Evolutionary conservation across 306 rosid species (phyloP).

Genomic region (Gastrolobium bilobum): DNA sequence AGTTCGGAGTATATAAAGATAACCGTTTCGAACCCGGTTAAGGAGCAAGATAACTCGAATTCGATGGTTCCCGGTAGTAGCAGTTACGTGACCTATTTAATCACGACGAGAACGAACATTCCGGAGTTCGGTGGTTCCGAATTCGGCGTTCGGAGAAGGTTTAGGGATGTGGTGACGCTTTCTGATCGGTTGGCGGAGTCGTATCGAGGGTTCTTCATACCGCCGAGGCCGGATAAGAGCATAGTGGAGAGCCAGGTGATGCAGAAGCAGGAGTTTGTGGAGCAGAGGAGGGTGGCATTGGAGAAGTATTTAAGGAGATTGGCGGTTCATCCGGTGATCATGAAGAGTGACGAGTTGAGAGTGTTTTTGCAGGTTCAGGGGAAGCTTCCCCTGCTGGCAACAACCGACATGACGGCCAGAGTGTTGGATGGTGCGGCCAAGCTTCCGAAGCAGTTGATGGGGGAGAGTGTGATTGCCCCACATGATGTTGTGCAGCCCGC

Average conservation of each 20-base stretch:
- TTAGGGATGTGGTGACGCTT: constrained; percentile 83
- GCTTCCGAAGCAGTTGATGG: constrained; percentile 84
- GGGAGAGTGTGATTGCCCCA: constrained; percentile 63
- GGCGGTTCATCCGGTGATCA: constrained; percentile 82
- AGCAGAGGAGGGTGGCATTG: constrained; percentile 92
- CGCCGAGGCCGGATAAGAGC: constrained; percentile 95
- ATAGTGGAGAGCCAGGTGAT: constrained; percentile 98
- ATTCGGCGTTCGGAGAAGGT: constrained; percentile 82
- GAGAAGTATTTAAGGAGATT: constrained; percentile 85
- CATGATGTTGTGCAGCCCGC: constrained; percentile 92
- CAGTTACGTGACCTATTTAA: constrained; percentile 77
- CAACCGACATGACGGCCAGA: constrained; percentile 80
- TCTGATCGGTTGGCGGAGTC: constrained; percentile 90
- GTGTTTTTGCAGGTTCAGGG: constrained; percentile 90
- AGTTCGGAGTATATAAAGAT: constrained; percentile 72
- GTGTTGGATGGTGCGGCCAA: constrained; percentile 88
- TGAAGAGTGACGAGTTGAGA: constrained; percentile 84
- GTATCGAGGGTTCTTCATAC: constrained; percentile 88
- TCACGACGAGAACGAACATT: constrained; percentile 82
- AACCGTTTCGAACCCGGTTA: constrained; percentile 87
- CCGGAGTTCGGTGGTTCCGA: constrained; percentile 81
- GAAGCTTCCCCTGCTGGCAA: constrained; percentile 66
- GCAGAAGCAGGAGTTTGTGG: constrained; percentile 99
- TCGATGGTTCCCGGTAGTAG: constrained; percentile 85
- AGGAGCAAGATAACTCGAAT: constrained; percentile 83